Percentiles rank a stretch among this genome's conserved stretches.
Conservation (phyloP, 257 asterid genomes). For the Apocynum venetum region DNA sequence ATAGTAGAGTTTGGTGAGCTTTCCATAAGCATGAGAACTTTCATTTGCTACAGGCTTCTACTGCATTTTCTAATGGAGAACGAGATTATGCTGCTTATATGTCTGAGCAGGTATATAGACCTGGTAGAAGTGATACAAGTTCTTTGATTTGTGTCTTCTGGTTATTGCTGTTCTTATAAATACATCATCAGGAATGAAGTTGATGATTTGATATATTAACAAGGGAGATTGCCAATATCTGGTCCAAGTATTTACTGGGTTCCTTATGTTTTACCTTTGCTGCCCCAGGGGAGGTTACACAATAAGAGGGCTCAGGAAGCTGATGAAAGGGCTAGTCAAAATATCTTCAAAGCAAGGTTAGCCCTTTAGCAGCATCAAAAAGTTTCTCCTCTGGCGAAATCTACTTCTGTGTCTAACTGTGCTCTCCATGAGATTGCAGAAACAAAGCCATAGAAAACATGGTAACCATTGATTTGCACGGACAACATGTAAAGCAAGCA, state of each 20-base stretch:
- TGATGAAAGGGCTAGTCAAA: conserved; percentile 83
- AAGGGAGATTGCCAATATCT: neutral
- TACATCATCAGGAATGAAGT: neutral
- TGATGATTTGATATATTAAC: neutral
- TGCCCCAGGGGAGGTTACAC: conserved; percentile 64
- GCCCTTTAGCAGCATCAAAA: conserved; percentile 19
- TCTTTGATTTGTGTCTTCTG: neutral
- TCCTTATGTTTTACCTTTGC: neutral
- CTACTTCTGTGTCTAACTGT: conserved; percentile 16
- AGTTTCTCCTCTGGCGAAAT: neutral
- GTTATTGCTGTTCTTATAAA: neutral
- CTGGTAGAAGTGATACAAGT: conserved; percentile 8
- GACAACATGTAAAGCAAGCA: conserved; percentile 86
- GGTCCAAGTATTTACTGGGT: neutral
- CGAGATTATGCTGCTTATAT: conserved; percentile 70
- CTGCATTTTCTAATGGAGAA: conserved; percentile 76
- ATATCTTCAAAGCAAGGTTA: conserved; percentile 75
- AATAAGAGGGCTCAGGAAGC: conserved; percentile 76
- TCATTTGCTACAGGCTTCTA: conserved; percentile 65
- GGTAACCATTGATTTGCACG: conserved; percentile 92
- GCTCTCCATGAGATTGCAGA: conserved; percentile 48
- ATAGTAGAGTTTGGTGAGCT: conserved; percentile 4
- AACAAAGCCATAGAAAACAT: conserved; percentile 64
- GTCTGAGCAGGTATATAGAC: conserved; percentile 66
- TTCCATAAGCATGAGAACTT: conserved; percentile 23